Base-by-base conservation (phyloP, 2,329 filamentous ascomycete species). In the Alternaria panax region DNA sequence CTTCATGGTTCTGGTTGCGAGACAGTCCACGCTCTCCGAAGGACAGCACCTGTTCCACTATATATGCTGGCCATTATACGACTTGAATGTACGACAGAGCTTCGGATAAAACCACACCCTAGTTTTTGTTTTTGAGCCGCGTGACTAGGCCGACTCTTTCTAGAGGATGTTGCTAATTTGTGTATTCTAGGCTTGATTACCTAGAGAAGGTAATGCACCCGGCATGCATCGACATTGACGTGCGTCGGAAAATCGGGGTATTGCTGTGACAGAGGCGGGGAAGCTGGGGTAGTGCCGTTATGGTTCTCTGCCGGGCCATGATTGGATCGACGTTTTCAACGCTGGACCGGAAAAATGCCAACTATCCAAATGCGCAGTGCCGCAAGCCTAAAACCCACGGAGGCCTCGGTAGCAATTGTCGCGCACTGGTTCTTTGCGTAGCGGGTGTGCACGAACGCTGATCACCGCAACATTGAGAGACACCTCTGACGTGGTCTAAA, bases 161-260 rank as follows among this genome's bases (percentile, higher is more conserved):
- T 20, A 30, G 28, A 42, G 20, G 25, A 30, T 30, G 11, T 11
- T 52, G 36, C 16, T 42, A 24, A 25, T 25, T 42, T 41, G 4
- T 42, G 4, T 20, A 11, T 20, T 22, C 25, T 6, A 30, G 25
- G 38, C 24, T 40, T 40, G 25, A 27, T 42, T 12, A 34, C 40
- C 51, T 40, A 53, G 32, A 24, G 34, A 25, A 40, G 40, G 40
- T 14, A 30, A 27, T 51, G 32, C 6, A 36, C 59, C 41, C 45
- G 51, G 20, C 27, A 51, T 51, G 43, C 53, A 36, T 45, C 4
- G 34, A 32, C 34, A 11, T 25, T 48, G 51, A 58, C 54, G 45
- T 63, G 59, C 59, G 30, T 38, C 68, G 68, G 68, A 8, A 40
- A 46, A 51, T 67, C 68, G 68, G 68, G 56, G 9, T 28, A 68